Conservation (phyloP, 768 basidiomycete species). For the Crucibulum laeve region DNA sequence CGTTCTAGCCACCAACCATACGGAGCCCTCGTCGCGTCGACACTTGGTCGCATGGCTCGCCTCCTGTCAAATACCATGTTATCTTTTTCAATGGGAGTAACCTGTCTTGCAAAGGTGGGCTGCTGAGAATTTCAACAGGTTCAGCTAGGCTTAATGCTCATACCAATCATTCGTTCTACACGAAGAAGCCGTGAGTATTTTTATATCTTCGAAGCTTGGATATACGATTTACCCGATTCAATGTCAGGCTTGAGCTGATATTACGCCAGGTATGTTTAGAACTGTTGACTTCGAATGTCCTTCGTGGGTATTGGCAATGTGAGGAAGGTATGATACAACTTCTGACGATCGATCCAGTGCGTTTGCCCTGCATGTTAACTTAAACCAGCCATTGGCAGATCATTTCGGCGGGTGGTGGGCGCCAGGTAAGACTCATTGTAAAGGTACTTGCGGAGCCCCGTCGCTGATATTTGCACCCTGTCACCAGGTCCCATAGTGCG, state of each 20-base stretch:
- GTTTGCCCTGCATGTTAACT: slow-evolving; percentile 54
- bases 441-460: not conserved
- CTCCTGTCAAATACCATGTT: slow-evolving; percentile 67
- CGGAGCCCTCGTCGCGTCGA: slow-evolving; percentile 41
- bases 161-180: slow-evolving; percentile 61
- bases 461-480: slow-evolving; percentile 16
- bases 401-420: slow-evolving; percentile 65
- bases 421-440: slow-evolving; percentile 37
- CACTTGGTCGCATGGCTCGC: slow-evolving; percentile 53
- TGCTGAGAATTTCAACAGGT: slow-evolving; percentile 56
- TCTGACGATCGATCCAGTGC: slow-evolving; percentile 25
- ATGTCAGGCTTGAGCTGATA: slow-evolving; percentile 56
- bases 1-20: slow-evolving; percentile 53
- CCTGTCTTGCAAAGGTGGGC: slow-evolving; percentile 73
- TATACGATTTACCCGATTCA: not conserved
- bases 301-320: slow-evolving; percentile 31
- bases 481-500: slow-evolving; percentile 74
- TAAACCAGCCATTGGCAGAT: slow-evolving; percentile 61
- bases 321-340: slow-evolving; percentile 27
- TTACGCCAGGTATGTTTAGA: slow-evolving; percentile 32
- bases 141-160: slow-evolving; percentile 43
- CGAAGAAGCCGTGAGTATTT: slow-evolving; percentile 36
- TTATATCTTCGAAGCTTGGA: not conserved
- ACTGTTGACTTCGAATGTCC: not conserved
- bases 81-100: slow-evolving; percentile 78